Conservation (phyloP, 177 flowering plant species). For the Vitis hybrid region DNA sequence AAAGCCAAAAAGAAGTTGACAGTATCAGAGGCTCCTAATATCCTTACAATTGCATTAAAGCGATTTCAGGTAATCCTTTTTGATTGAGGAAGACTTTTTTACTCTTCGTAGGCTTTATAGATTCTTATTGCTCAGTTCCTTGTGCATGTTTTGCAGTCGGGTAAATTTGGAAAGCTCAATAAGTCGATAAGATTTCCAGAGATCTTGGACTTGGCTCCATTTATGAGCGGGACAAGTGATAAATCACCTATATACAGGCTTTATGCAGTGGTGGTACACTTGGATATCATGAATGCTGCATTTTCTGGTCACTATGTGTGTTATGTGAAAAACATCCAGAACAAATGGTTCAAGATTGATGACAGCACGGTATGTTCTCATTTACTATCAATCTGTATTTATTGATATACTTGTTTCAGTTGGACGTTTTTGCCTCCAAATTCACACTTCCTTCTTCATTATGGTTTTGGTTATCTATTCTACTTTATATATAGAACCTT, state of each 20-base stretch:
- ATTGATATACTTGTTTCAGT: too few relatives aligned
- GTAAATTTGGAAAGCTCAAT: slow-evolving; percentile 94
- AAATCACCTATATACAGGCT: slow-evolving; percentile 82
- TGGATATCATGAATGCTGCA: slow-evolving; percentile 92
- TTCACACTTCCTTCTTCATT: too few relatives aligned
- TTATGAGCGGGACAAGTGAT: slow-evolving; percentile 77
- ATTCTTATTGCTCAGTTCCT: slow-evolving; percentile 4
- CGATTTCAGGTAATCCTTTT: slow-evolving; percentile 71
- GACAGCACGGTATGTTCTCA: slow-evolving; percentile 73
- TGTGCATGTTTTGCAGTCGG: slow-evolving; percentile 56
- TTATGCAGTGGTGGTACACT: slow-evolving; percentile 88
- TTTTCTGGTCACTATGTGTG: slow-evolving; percentile 97
- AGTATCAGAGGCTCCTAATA: slow-evolving; percentile 87
- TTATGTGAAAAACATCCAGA: slow-evolving; percentile 72
- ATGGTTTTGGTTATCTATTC: too few relatives aligned
- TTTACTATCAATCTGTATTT: not conserved
- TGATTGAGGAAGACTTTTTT: not conserved
- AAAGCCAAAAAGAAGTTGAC: slow-evolving; percentile 90
- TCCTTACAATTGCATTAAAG: slow-evolving; percentile 90
- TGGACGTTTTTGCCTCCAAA: too few relatives aligned
- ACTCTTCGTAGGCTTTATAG: not conserved
- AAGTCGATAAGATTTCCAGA: slow-evolving; percentile 80
- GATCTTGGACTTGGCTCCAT: slow-evolving; percentile 79
- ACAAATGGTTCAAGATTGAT: slow-evolving; percentile 92
- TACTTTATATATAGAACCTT: too few relatives aligned